Evolutionary conservation across 352 stramenopile species (phyloP), one percentile per base, ranked within the genome.

Genomic region (Phytopythium cucurbitacearum): DNA sequence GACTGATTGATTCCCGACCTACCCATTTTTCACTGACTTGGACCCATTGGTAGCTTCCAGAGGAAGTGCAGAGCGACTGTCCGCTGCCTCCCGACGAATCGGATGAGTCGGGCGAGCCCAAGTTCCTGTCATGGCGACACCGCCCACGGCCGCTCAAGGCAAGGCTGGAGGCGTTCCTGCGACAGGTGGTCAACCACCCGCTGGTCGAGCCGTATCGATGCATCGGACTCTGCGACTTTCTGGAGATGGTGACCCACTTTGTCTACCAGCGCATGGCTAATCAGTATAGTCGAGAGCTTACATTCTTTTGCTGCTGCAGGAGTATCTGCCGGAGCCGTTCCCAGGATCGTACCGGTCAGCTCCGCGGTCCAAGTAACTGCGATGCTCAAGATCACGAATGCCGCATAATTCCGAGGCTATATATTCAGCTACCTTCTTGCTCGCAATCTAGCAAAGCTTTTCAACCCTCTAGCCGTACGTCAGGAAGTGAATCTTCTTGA

Each of bases 141-240:
- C 67, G 70, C 7, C 73, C 74, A 12, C 69, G 64, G n/a, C 75
- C 80, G 5, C 67, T 87, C 51, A 91, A 89, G 59, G 63, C 69
- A 51, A 67, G 73, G n/a, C 70, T 91, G 13, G 80, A 91, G 55
- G 68, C 50, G 40, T 91, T 85, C 53, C 50, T 89, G 16, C 71
- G 73, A 32, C 56, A 73, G 34, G 75, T 89, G 45, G 63, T 91
- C 3, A 63, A 56, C 41, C 64, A 85, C 39, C 69, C 65, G 3
- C 67, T 62, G 39, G 61, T 89, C 36, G 73, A 81, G 49, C 71
- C 77, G 5, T 68, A 82, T 40, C 52, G 75, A 8, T 85, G 64
- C 7, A 73, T 81, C 51, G 76, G 71, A 16, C 61, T 91, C 6
- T 91, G 80, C 38, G 80, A 91, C 43, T 91, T 91, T 28, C 56